Conservation (phyloP, 768 basidiomycete species). For the Mycena belliarum region DNA sequence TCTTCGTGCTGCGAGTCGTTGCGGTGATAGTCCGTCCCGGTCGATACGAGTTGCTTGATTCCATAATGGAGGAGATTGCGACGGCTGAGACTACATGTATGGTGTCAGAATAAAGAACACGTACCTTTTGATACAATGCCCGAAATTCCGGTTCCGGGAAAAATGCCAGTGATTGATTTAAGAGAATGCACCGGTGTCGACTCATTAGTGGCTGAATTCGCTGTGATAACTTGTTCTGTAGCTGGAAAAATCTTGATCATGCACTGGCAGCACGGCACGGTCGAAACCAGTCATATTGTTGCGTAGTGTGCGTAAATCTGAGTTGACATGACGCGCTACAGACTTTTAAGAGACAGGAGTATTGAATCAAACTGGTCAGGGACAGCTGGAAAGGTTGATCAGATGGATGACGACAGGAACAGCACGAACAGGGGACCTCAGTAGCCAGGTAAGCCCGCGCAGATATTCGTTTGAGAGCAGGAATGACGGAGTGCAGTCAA, state of each 20-base stretch:
- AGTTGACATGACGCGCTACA: slow-evolving; percentile 7
- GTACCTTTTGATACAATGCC: slow-evolving; percentile 17
- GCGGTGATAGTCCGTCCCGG: slow-evolving; percentile 14
- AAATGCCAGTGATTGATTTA: background rate
- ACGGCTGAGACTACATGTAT: slow-evolving; percentile 4
- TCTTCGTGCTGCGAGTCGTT: slow-evolving; percentile 7
- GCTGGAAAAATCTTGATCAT: background rate
- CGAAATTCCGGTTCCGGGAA: background rate
- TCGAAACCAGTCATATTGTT: slow-evolving; percentile 20
- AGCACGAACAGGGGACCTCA: slow-evolving; percentile 9
- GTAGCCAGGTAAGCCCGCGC: slow-evolving; percentile 23
- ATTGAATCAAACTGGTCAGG: background rate
- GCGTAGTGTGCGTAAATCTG: slow-evolving; percentile 9
- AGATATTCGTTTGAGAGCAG: slow-evolving; percentile 41
- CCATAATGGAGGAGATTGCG: slow-evolving; percentile 4
- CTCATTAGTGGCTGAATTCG: slow-evolving; percentile 11
- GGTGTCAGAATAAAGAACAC: background rate
- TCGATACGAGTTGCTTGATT: slow-evolving; percentile 5
- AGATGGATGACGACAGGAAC: slow-evolving; percentile 6
- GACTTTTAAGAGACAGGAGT: slow-evolving; percentile 12
- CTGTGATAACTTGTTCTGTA: background rate
- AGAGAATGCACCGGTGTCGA: background rate
- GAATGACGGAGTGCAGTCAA: slow-evolving; percentile 60
- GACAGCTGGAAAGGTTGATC: slow-evolving; percentile 1
- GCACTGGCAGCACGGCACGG: background rate